These are phyloP conservation scores for Sarocladium kiliense DNA, from an alignment of 2,329 filamentous ascomycete species.

Conservation along the genomic window DNA sequence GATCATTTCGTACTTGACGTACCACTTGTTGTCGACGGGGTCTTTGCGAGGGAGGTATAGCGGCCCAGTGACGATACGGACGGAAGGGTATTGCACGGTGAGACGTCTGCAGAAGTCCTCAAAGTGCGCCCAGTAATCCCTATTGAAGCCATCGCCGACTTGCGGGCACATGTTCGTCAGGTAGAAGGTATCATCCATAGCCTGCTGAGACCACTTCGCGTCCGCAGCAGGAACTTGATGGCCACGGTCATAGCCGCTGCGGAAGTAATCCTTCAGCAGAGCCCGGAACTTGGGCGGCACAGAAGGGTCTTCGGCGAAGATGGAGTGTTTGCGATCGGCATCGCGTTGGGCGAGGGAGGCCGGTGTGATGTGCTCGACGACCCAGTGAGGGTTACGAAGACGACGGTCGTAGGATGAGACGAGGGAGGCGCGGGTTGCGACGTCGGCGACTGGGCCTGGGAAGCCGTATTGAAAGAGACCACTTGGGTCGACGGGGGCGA, in stretches of 20 bases:
- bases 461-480: constrained; percentile 85
- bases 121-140: constrained; percentile 98
- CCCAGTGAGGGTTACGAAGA: constrained; percentile 89
- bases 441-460: constrained; percentile 81
- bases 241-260: constrained; percentile 89
- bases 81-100: constrained; percentile 74
- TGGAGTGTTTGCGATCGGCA: constrained; percentile 78
- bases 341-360: constrained; percentile 69
- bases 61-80: constrained; percentile 88
- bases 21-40: constrained; percentile 83
- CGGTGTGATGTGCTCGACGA: constrained; percentile 92
- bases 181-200: constrained; percentile 93
- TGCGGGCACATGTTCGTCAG: constrained; percentile 98
- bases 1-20: constrained; percentile 92
- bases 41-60: constrained; percentile 87
- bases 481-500: constrained; percentile 61
- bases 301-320: constrained; percentile 73
- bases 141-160: constrained; percentile 96
- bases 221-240: constrained; percentile 97
- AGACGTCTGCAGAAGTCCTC: constrained; percentile 93
- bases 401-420: constrained; percentile 88
- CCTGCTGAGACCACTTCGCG: constrained; percentile 87
- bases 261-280: constrained; percentile 88
- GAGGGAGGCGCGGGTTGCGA: constrained; percentile 70
- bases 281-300: constrained; percentile 87